Evolutionary conservation across 257 asterid species (phyloP).

Genomic region (Penstemon davidsonii): DNA sequence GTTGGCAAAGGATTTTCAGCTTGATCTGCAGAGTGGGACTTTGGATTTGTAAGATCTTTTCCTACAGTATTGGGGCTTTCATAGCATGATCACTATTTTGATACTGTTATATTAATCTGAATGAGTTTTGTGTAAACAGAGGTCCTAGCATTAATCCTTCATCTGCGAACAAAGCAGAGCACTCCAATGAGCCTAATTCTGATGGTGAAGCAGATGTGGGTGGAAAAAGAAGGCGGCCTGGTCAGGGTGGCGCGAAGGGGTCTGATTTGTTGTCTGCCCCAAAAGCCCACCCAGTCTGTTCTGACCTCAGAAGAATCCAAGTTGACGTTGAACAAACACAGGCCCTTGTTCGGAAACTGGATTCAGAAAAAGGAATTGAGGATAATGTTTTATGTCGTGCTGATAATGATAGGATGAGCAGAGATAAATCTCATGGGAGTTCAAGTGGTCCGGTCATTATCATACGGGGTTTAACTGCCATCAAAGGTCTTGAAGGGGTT

Average conservation of each 20-base stretch:
- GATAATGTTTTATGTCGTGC: conserved; percentile 74
- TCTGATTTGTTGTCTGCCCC: conserved; percentile 71
- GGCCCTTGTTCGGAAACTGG: conserved; percentile 78
- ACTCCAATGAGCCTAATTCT: conserved; percentile 65
- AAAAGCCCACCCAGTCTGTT: conserved; percentile 76
- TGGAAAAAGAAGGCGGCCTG: conserved; percentile 67
- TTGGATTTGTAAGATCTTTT: conserved; percentile 68
- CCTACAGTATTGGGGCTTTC: conserved; percentile 12
- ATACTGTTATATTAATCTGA: conserved; percentile 18
- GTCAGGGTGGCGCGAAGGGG: conserved; percentile 58
- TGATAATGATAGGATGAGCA: conserved; percentile 73
- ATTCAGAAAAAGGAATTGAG: conserved; percentile 84
- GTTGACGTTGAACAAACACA: conserved; percentile 78
- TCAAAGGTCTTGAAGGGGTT: conserved; percentile 91
- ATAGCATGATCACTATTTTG: conserved; percentile 9
- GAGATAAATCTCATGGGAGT: conserved; percentile 85
- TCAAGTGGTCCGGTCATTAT: conserved; percentile 91
- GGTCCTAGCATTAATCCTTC: conserved; percentile 75
- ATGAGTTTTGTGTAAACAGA: conserved; percentile 46
- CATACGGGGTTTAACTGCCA: conserved; percentile 68
- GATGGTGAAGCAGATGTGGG: conserved; percentile 75
- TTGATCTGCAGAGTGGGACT: conserved; percentile 82
- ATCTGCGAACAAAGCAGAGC: conserved; percentile 62
- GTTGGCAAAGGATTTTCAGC: conserved; percentile 73
- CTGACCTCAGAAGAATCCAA: conserved; percentile 75